Base-by-base conservation (phyloP, 257 asterid genomes). In the Penstemon barbatus region DNA sequence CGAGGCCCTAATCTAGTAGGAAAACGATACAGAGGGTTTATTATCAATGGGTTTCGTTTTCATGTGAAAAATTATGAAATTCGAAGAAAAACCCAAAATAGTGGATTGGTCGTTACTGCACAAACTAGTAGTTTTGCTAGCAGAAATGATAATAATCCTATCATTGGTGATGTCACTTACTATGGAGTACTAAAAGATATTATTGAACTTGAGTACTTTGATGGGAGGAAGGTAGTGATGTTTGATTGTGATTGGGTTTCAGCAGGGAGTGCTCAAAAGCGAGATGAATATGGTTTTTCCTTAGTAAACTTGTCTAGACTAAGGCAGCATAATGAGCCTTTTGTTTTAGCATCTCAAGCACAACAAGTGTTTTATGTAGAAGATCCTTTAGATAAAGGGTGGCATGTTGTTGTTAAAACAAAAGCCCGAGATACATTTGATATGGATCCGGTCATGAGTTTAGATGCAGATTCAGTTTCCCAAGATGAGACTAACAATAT, bases 361-460 rank as follows among this genome's bases (percentile, higher is more conserved):
- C 37, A 61, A n/a, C 12, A 61, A 12, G 19, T 42, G 37, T 61
- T 61, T 2, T 12, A 61, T 9, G 52, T 42, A 18, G 54, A 62
- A 65, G 70, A 65, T 51, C 48, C 60, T n/a, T 2, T 37, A 6
- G 49, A 65, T 4, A 65, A 65, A 8, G 60, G 48, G 8, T 65
- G 70, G 70, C 15, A 38, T 33, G 59, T 48, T 37, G 70, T 65
- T 36, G 70, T 65, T 39, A 49, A 15, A 13, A 12, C 70, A 36
- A 65, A 65, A 65, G 25, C 59, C 8, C 49, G 60, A 8, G 70
- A 65, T 65, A 4, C 59, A 48, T 65, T 65, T 65, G 70, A 65
- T 36, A 37, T 65, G 70, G 59, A 65, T 49, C 38, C 59, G 4
- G 7, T 65, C 7, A 13, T 65, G 7, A 65, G 59, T 13, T 49